Conservation (phyloP, 345 rosid genomes). For the Syzygium aqueum region DNA sequence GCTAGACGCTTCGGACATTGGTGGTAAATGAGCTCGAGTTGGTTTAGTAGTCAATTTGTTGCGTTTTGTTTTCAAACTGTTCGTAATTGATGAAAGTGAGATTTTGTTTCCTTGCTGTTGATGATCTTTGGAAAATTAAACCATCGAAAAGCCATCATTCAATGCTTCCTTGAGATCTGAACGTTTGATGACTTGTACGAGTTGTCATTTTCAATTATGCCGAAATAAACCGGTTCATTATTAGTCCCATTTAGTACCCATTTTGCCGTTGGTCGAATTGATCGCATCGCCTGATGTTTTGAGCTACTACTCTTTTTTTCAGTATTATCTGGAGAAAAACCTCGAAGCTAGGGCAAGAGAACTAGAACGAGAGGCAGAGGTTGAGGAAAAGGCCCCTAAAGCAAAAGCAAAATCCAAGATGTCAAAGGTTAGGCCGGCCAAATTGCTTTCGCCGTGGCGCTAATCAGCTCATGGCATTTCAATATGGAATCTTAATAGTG, state of each 20-base stretch:
- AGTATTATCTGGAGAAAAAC: conserved; percentile 96
- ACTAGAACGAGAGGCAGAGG: conserved; percentile 76
- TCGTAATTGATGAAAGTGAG: background rate
- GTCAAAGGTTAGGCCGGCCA: conserved; percentile 51
- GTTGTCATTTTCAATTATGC: background rate
- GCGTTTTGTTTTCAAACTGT: background rate
- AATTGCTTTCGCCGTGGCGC: background rate
- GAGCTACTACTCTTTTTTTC: conserved; percentile 3
- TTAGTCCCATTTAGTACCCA: background rate
- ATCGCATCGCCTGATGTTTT: background rate
- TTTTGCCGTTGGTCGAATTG: background rate
- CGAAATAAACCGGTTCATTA: background rate
- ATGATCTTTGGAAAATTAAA: background rate
- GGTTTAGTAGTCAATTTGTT: background rate
- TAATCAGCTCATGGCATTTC: background rate
- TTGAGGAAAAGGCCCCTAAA: conserved; percentile 89
- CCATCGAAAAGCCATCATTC: background rate
- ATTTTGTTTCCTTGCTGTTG: background rate
- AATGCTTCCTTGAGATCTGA: background rate
- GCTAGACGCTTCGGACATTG: background rate
- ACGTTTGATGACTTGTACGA: background rate
- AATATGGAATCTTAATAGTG: background rate
- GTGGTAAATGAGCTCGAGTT: background rate
- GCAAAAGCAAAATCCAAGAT: conserved; percentile 91
- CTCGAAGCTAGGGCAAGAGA: conserved; percentile 72